These are phyloP conservation scores for Mucor mucedo DNA, from an alignment of 371 early-diverging fungal species.

Conservation along the genomic window DNA sequence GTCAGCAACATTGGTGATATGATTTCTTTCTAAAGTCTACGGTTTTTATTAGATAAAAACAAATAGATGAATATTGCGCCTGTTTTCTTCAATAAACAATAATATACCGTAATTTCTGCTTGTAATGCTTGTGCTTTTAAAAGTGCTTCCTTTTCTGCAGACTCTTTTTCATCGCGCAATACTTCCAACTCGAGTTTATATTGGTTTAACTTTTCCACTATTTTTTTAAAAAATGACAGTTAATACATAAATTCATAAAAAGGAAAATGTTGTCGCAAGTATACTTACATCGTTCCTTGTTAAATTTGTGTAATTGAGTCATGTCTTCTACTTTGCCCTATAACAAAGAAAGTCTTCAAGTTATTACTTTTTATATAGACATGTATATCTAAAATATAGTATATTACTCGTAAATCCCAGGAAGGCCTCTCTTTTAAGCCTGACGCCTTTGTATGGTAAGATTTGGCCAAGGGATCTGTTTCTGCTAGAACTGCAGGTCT, in stretches of 20 bases:
- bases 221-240: background rate
- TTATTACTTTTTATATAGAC: background rate
- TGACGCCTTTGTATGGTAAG: constrained; percentile 17
- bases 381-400: background rate
- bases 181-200: constrained; percentile 36
- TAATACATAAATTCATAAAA: background rate
- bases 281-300: constrained; percentile 32
- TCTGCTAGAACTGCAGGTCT: constrained; percentile 6
- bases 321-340: constrained; percentile 49
- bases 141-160: constrained; percentile 36
- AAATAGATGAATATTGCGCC: background rate
- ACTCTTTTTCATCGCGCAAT: constrained; percentile 34
- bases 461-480: constrained; percentile 10
- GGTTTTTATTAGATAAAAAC: background rate
- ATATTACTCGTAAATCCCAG: constrained; percentile 50
- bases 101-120: constrained; percentile 31
- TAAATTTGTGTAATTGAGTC: constrained; percentile 33
- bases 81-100: background rate
- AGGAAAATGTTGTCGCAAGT: background rate
- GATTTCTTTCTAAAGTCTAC: constrained; percentile 26
- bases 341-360: background rate
- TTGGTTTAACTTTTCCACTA: constrained; percentile 32
- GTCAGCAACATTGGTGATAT: constrained; percentile 31
- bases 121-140: constrained; percentile 31
- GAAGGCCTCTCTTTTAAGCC: constrained; percentile 37